Percentiles rank a stretch among this genome's conserved stretches.
These are phyloP conservation scores for Phanerochaete carnosa DNA, from an alignment of 768 basidiomycete genomes.

Conservation along the genomic window DNA sequence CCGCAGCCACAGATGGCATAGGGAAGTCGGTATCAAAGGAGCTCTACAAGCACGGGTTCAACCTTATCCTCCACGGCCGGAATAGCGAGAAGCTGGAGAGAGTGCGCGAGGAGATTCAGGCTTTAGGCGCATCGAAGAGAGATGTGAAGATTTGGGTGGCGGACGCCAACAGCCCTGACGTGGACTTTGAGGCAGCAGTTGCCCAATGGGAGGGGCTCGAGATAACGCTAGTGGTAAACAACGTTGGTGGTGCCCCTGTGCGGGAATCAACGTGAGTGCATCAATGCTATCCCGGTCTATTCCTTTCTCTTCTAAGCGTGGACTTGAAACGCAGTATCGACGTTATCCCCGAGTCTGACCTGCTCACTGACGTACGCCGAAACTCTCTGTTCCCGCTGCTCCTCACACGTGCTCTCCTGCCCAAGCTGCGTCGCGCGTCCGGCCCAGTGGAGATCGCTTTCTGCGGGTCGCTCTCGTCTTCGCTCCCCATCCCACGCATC, in stretches of 20 bases:
- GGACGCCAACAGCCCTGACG: slow-evolving; percentile 14
- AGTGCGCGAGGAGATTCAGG: slow-evolving; percentile 18
- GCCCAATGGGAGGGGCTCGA: slow-evolving; percentile 22
- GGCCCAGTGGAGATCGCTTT: slow-evolving; percentile 23
- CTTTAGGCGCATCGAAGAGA: neutral
- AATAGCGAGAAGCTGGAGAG: slow-evolving; percentile 23
- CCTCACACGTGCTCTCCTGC: slow-evolving; percentile 26
- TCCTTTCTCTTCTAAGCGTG: neutral
- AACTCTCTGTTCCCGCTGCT: slow-evolving; percentile 24
- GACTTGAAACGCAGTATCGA: slow-evolving; percentile 16
- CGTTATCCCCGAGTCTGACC: slow-evolving; percentile 11
- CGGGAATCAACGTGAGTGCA: slow-evolving; percentile 15
- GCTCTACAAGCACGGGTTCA: slow-evolving; percentile 26
- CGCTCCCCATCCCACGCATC: slow-evolving; percentile 20
- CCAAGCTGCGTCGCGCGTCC: slow-evolving; percentile 20
- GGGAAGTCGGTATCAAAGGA: slow-evolving; percentile 23
- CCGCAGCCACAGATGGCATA: slow-evolving; percentile 27
- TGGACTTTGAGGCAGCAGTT: slow-evolving; percentile 18
- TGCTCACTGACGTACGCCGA: slow-evolving; percentile 15
- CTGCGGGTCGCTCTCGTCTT: slow-evolving; percentile 21
- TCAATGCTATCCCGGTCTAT: neutral
- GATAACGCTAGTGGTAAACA: slow-evolving; percentile 26
- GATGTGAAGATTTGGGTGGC: slow-evolving; percentile 26
- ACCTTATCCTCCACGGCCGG: slow-evolving; percentile 26
- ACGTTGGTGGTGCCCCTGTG: slow-evolving; percentile 19